Base-by-base conservation (phyloP, 2,329 filamentous ascomycete species). In the Fusarium sp. region DNA sequence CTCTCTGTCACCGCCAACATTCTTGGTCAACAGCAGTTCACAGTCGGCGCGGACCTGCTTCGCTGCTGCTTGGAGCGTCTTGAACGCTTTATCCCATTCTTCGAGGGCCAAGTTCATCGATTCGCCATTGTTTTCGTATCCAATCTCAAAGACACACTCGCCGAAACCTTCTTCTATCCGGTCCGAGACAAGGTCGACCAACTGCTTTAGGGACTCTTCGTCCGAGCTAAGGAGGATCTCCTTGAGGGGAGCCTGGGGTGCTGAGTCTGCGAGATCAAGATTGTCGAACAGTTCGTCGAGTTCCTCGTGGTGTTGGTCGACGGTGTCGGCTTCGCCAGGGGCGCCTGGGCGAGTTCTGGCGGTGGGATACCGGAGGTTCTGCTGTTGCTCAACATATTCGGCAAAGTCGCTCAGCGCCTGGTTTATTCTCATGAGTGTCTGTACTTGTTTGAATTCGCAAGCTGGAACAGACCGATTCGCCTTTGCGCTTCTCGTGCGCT, bases 381-480 rank as follows among this genome's bases (percentile, higher is more conserved):
- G 96, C 79, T 98, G 95, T 79, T 94, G 92, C 81, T 98, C 94
- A 71, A 98, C 96, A 77, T 98, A 98, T 77, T 99, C 96, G 80
- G 95, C 94, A 79, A 99, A 99, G 75, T 98, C 96, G 84, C 93
- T 96, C 60, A 99, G 87, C 12, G 95, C 95, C 87, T 88, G 52
- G 0, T 73, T 39, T 37, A 13, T 51, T 30, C 30, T 31, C 10
- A 55, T 75, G 18, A 76, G 68, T 16, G 31, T 51, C 13, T 28
- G 16, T 8, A 7, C 10, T 31, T 31, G 9, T 3, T 7, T 8
- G 10, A 18, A 13, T 31, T 27, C 13, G 10, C 6, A 37, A 13
- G 6, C 37, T 27, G 40, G 18, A 31, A 64, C 88, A 65, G 88
- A 95, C 94, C 66, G 93, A 90, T 83, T 98, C 95, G 73, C 94